phyloP scores from a whole-genome alignment of 2,329 filamentous ascomycete genomes.

The Dactylellina leptospora region DNA sequence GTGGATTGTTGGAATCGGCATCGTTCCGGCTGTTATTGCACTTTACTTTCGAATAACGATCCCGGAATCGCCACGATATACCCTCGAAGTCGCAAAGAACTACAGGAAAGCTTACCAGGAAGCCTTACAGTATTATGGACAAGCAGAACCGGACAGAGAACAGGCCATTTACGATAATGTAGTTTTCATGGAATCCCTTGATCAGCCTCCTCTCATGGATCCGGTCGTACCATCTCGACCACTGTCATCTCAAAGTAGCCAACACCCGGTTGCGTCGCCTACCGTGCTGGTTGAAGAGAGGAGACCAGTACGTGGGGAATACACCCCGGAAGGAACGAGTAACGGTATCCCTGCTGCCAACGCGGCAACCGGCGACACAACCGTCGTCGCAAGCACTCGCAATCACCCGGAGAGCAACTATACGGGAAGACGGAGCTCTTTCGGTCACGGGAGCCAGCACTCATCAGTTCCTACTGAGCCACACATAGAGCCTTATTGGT shows the following conservation, averaged over 20 bases:
- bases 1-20: constrained; percentile 72
- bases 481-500: background rate
- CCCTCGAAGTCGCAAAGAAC: constrained; percentile 72
- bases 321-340: background rate
- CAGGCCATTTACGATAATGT: constrained; percentile 57
- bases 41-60: constrained; percentile 74
- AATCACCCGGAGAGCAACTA: constrained; percentile 9
- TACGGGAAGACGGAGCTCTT: background rate
- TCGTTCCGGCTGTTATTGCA: constrained; percentile 71
- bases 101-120: constrained; percentile 66
- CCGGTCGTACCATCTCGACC: constrained; percentile 25
- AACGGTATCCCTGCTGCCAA: background rate
- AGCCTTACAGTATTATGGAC: constrained; percentile 64
- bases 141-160: constrained; percentile 63
- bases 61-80: constrained; percentile 72
- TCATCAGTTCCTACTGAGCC: background rate
- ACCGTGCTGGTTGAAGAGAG: constrained; percentile 64
- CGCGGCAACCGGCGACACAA: background rate
- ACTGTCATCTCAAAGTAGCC: background rate
- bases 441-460: background rate
- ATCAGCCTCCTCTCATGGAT: constrained; percentile 48
- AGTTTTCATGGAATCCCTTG: constrained; percentile 59
- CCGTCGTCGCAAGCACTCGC: background rate
- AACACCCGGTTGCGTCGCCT: constrained; percentile 59
- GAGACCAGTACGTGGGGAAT: background rate